phyloP scores from a whole-genome alignment of 768 basidiomycete genomes.

The Boletus sensibilis region DNA sequence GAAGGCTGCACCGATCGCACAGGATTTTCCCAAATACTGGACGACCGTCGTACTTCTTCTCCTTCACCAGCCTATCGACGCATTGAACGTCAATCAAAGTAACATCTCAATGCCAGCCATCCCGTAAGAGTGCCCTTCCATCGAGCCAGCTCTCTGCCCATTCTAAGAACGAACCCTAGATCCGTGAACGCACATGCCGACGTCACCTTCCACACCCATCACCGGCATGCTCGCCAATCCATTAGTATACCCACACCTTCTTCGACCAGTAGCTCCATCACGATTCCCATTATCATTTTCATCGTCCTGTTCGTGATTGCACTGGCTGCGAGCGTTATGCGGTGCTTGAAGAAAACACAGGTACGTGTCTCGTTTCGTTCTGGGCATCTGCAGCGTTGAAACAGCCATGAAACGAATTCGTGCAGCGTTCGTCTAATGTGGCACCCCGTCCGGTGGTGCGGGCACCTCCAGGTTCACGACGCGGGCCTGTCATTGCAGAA shows the following conservation, averaged over 20 bases:
- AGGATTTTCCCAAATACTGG: not conserved
- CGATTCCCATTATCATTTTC: not conserved
- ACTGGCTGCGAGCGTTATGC: accelerated
- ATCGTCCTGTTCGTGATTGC: accelerated
- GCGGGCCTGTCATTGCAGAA: not conserved
- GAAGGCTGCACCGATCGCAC: no score
- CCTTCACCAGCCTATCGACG: not conserved
- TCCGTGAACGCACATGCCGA: not conserved
- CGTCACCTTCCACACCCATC: not conserved
- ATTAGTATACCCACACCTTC: not conserved
- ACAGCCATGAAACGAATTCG: not conserved
- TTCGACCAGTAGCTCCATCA: accelerated
- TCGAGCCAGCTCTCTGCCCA: not conserved
- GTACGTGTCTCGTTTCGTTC: not conserved
- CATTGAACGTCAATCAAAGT: not conserved
- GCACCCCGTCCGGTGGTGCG: not conserved
- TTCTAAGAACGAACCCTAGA: not conserved
- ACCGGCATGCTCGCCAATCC: not conserved
- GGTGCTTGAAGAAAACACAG: no score
- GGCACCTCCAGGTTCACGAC: not conserved
- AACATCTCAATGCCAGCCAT: not conserved
- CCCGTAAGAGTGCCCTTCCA: not conserved
- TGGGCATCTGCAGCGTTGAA: not conserved
- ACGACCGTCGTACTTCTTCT: no score
- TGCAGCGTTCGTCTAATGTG: not conserved